Base-by-base conservation (phyloP, 2,329 filamentous ascomycete genomes). In the Stachybotrys elegans region DNA sequence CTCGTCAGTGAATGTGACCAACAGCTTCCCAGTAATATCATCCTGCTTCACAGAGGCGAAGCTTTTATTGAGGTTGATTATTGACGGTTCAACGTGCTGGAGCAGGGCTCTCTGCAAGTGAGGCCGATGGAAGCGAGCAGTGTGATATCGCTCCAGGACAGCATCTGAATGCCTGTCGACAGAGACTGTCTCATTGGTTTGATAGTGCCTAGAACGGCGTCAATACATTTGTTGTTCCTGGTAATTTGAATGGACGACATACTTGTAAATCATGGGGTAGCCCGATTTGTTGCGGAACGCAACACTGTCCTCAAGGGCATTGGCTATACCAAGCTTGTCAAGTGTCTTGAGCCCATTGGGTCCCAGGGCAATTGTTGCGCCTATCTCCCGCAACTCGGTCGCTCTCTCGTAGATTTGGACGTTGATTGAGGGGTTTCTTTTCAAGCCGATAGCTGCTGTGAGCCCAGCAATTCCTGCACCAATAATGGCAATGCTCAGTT, bases 291-390 rank as follows among this genome's bases (percentile, higher is more conserved):
- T 55, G 43, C 69, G 63, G 40, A 66, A 69, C 0, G 63, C 66
- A 6, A 71, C 51, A 20, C 61, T 58, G 9, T 69, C 64, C 2
- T 59, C 55, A 7, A 76, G 58, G 1, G 72, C 72, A 46, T 70
- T 68, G 29, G 68, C 44, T 13, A 75, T 70, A 5, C 75, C 74
- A 1, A 76, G 66, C 19, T 68, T 69, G 35, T 76, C 70, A 36
- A 79, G 56, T 1, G 73, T 73, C 29, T 69, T 67, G 58, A 78
- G 66, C 0, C 75, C 75, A 54, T 78, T 78, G 2, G 73, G 72
- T 3, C 75, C 74, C 5, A 76, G 59, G 1, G 69, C 72, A 16
- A 75, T 72, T 3, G 69, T 70, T 0, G 72, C 70, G 7, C 72
- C 71, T 22, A 74, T 66, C 44, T 75, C 70, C 44, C 60, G 66